Evolutionary conservation across 345 rosid genomes (phyloP), one percentile per base, ranked within the genome.

Genomic region (Citrus maxima): DNA sequence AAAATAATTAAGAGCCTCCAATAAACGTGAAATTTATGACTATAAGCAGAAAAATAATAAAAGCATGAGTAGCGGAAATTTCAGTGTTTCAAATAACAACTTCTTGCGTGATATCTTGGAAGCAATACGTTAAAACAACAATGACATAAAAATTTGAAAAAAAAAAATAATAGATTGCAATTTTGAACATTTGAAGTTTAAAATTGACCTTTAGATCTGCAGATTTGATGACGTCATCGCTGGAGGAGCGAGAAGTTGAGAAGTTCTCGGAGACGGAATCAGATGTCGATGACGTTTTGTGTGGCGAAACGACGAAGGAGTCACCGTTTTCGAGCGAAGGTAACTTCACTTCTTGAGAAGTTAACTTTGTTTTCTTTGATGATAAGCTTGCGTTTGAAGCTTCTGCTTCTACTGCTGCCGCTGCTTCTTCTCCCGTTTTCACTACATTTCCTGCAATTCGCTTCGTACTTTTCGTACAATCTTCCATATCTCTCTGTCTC

Each of bases 151-250:
- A 54, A 5, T 54, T 46, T 46, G 51, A 13, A 54, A 54, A 54
- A 54, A 55, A 72, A 51, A 0, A 19, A 34, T 37, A 37, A 74
- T 7, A 60, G 6, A 32, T 22, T 65, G 13, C 19, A 35, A 58
- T 35, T 58, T 58, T 3, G 24, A 14, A 35, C 10, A 3, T 3
- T 19, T 16, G 51, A 16, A 60, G 77, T 38, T 37, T 22, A 18
- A 40, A 74, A 28, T 10, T 25, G 59, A 62, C 77, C 71, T 75
- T 46, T 46, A 32, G 78, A 75, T 75, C 78, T 75, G 78, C 24
- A n/a, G 27, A 75, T 64, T n/a, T 65, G 27, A 65, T 4, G 51
- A 27, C 13, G n/a, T 46, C 71, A 30, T 51, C n/a, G 78, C 61
- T 51, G 42, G 32, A n/a, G 72, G 7, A 46, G 63, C n/a, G 34